Evolutionary conservation across 1,284 basidiomycete genomes (phyloP), one percentile per base, ranked within the genome.

Genomic region (Porogramme epimiltina): DNA sequence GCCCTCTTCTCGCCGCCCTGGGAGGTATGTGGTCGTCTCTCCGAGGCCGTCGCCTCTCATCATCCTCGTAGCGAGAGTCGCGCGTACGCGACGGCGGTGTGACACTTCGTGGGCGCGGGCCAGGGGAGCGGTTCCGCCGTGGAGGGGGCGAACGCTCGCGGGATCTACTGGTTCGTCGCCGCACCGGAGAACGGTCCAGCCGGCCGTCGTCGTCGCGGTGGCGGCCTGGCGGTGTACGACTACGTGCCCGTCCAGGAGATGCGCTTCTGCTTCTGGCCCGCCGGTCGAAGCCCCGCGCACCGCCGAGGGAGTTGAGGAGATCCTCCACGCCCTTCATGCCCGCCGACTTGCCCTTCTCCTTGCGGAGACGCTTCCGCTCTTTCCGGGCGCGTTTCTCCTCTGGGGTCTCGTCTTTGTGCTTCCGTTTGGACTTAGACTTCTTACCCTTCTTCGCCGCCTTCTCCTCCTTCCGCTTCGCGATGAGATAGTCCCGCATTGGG

Each of bases 401-500:
- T 6, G 86, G 87, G 3, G 84, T 91, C 66, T 92, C 91, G 63
- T 88, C 76, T 67, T 79, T 87, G 62, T 78, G 82, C 61, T 80
- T 87, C 23, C 71, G 67, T 62, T 73, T 75, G 37, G 70, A 80
- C 52, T 77, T 87, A 20, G 73, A 70, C 63, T 77, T 86, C 66
- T 83, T 86, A 3, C 70, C 65, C 63, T 81, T 85, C 69, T 83
- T 84, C 46, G 73, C 64, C 3, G 78, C 80, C 60, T 84, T 87
- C 64, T 84, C 80, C 65, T 90, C 87, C 64, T 76, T 80, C 61
- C 85, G 78, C 66, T 89, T 77, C 16, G 83, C 77, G 42, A 91
- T 71, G 18, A 95, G 75, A 69, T 93, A 98, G 54, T 93, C 92
- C 18, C 89, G 85, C 97, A 99, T 99, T 0, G 97, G 97, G 71